A percentile compares a stretch with the other conserved stretches of the same genome.
phyloP scores from a whole-genome alignment of 2,329 filamentous ascomycete species.

The Fulvia fulva region DNA sequence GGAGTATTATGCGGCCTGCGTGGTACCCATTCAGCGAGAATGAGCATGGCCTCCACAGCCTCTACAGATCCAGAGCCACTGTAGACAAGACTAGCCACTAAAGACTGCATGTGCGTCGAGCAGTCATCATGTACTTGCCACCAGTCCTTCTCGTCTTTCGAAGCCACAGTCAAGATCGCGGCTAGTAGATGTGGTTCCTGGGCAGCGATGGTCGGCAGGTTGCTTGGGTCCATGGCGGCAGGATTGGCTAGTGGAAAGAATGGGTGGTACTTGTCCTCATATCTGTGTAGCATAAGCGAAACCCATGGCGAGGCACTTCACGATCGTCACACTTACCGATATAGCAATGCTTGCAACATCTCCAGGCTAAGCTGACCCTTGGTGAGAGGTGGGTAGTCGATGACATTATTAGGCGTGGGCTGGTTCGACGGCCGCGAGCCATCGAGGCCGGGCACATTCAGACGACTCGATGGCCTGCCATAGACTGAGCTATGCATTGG shows the following conservation, averaged over 20 bases:
- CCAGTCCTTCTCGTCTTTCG: conserved; percentile 33
- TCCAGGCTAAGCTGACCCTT: conserved; percentile 29
- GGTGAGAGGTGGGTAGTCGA: conserved; percentile 29
- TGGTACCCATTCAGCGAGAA: conserved; percentile 34
- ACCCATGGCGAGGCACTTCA: too few relatives aligned
- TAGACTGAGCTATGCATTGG: conserved; percentile 28
- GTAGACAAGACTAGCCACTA: conserved; percentile 31
- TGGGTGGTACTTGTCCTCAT: conserved; percentile 32
- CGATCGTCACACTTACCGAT: conserved; percentile 20
- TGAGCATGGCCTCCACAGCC: conserved; percentile 34
- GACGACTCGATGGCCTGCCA: conserved; percentile 14
- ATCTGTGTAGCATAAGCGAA: conserved; percentile 11
- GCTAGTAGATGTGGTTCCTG: conserved; percentile 32
- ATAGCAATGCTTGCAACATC: conserved; percentile 28
- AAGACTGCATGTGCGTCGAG: conserved; percentile 33
- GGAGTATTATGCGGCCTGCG: conserved; percentile 27
- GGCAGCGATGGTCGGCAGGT: conserved; percentile 26
- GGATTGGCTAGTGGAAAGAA: conserved; percentile 34
- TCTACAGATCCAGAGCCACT: conserved; percentile 31
- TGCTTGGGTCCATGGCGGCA: conserved; percentile 26
- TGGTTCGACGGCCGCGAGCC: conserved; percentile 7
- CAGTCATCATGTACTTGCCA: conserved; percentile 33
- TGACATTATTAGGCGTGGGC: conserved; percentile 15
- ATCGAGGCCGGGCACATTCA: conserved; percentile 10
- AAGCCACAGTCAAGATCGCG: conserved; percentile 33